Evolutionary conservation across 257 asterid genomes (phyloP), one percentile per base, ranked within the genome.

Genomic region (Salvia hispanica): DNA sequence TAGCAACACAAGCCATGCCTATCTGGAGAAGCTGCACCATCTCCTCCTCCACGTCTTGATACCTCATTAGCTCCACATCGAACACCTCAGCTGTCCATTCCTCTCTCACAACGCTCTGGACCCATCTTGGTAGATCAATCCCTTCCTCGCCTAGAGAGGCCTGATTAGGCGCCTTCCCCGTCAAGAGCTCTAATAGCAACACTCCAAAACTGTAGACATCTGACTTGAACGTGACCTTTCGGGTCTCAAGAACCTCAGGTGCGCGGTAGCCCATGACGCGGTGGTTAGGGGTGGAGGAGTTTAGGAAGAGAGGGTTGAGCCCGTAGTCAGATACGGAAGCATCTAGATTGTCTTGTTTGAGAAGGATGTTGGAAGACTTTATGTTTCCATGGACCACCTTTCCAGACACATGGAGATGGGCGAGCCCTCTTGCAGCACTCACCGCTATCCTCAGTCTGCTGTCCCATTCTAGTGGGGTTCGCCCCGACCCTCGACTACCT

Each of bases 11-110:
- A 0, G 96, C 86, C 98, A 93, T 90, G 6, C 97, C 98, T 45
- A 93, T 88, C 72, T 93, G 98, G 56, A 93, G 90, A 13, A 93
- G 94, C 78, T 86, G 98, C 64, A 93, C 98, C 98, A 93, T 93
- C 76, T 93, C 98, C 66, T 93, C 98, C 85, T 93, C 98, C 37
- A 83, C 97, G 44, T 92, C 88, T 31, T 92, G 95, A 52, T 86
- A 85, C 77, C 97, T 80, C 98, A 93, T 93, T 37, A 93, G 86
- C 80, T 93, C 98, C 2, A 88, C 93, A 5, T 93, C 98, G 4
- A 93, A 93, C 48, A 93, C 98, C 76, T 93, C 98, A 0, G 98
- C 98, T 0, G 98, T 93, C 98, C 98, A 93, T 64, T 93, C 98
- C 76, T 93, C 98, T 69, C 98, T 72, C 5, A 93, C 98, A 0